Evolutionary conservation across 345 rosid species (phyloP), one percentile per base, ranked within the genome.

Genomic region (Populus euphratica): DNA sequence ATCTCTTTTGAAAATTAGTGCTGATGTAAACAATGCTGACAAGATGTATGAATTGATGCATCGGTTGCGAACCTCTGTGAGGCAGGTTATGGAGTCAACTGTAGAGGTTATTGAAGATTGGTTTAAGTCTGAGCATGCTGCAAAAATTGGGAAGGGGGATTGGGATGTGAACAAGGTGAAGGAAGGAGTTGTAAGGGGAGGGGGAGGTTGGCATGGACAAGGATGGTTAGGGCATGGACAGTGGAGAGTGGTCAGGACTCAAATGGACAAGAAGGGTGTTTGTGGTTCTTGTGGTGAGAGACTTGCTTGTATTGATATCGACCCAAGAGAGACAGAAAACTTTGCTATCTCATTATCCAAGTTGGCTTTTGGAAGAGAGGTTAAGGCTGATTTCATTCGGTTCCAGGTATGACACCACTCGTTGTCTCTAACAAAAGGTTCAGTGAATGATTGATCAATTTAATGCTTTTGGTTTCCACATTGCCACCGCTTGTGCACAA

Each of bases 171-270:
- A 73, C 73, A 83, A 78, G 68, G 78, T 96, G 77, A 88, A 43
- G 83, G 90, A 93, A 59, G 93, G 87, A 68, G 80, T 96, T 82
- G 72, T 79, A 20, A 88, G 74, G 52, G 92, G 96, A 72, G 99
- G 99, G 73, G 99, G 99, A 83, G 99, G 99, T 72, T 96, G 98
- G 99, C 99, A 96, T 76, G 98, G 99, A 50, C 90, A 87, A 69
- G 98, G 99, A 73, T 96, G 99, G 98, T 83, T 96, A 50, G 98
- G 99, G 25, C 84, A 64, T 29, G 98, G 99, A 10, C 73, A 77
- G 49, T 96, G 99, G 98, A 89, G 77, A 56, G 91, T 92, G 12
- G 80, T 69, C n/a, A 89, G 88, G 85, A 90, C 96, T 70, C 85
- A 83, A 76, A 88, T 93, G 88, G 89, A 90, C 79, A 84, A 86